phyloP scores from a whole-genome alignment of 495 filamentous ascomycete species.

The Bombardia bombarda region DNA sequence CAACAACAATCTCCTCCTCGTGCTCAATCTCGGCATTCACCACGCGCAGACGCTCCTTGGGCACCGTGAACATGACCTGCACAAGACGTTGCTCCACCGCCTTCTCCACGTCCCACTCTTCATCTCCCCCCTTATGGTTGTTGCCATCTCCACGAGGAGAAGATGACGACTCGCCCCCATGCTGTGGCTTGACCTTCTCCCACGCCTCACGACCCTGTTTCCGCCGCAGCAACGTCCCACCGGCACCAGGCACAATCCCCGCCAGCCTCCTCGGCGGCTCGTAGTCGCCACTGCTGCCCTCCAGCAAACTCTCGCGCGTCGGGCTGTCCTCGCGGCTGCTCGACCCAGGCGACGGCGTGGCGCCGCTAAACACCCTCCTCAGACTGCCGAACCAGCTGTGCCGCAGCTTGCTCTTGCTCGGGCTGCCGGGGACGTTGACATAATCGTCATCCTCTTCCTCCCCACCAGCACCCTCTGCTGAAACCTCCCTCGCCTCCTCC shows the following conservation, averaged over 20 bases:
- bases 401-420: slow-evolving; percentile 36
- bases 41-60: slow-evolving; percentile 73
- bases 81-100: slow-evolving; percentile 73
- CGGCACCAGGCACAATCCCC: slow-evolving; percentile 18
- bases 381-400: slow-evolving; percentile 44
- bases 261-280: slow-evolving; percentile 14
- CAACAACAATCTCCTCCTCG: slow-evolving; percentile 31
- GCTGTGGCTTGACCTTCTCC: slow-evolving; percentile 10
- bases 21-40: slow-evolving; percentile 62
- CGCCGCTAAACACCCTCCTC: slow-evolving; percentile 33
- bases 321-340: slow-evolving; percentile 14
- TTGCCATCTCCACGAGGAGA: background rate
- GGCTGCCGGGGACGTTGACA: slow-evolving; percentile 29
- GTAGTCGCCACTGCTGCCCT: slow-evolving; percentile 16
- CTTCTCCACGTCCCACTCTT: slow-evolving; percentile 86
- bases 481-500: slow-evolving; percentile 12
- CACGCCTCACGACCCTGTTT: slow-evolving; percentile 37
- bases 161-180: background rate
- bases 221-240: slow-evolving; percentile 25
- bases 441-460: slow-evolving; percentile 17
- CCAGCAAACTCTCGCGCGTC: slow-evolving; percentile 17
- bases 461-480: background rate
- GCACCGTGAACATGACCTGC: slow-evolving; percentile 91
- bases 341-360: slow-evolving; percentile 6
- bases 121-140: slow-evolving; percentile 3